phyloP scores from a whole-genome alignment of 371 early-diverging fungal species.

The Mortierella sp. region DNA sequence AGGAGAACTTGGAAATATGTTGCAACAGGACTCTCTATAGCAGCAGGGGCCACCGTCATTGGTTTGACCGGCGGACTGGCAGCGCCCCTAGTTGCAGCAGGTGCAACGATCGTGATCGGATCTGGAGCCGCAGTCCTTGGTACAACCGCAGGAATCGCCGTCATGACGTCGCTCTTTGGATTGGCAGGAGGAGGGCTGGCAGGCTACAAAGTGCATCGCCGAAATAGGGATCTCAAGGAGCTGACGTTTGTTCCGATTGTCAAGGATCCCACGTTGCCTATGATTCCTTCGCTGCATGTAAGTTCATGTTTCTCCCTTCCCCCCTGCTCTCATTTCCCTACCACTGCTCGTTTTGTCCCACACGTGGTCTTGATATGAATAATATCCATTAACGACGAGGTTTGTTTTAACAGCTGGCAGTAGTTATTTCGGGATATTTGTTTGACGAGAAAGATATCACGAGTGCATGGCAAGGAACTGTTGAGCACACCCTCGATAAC shows the following conservation, averaged over 20 bases:
- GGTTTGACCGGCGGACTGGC: slow-evolving; percentile 77
- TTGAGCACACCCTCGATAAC: slow-evolving; percentile 50
- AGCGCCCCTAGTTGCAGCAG: slow-evolving; percentile 70
- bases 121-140: slow-evolving; percentile 69
- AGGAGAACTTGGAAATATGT: slow-evolving; percentile 65
- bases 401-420: slow-evolving; percentile 56
- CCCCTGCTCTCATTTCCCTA: too few species aligned
- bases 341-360: too few species aligned
- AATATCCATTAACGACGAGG: too few species aligned
- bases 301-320: background rate
- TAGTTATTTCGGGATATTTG: slow-evolving; percentile 72
- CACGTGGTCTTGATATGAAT: too few species aligned
- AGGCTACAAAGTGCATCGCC: slow-evolving; percentile 49
- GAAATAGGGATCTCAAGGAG: slow-evolving; percentile 60
- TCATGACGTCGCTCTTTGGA: slow-evolving; percentile 74
- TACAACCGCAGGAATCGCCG: slow-evolving; percentile 70
- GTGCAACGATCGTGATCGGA: slow-evolving; percentile 59
- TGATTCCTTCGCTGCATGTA: slow-evolving; percentile 70
- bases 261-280: slow-evolving; percentile 62
- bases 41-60: slow-evolving; percentile 74
- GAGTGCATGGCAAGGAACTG: slow-evolving; percentile 63
- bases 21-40: slow-evolving; percentile 65
- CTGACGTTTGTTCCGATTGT: slow-evolving; percentile 69
- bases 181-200: slow-evolving; percentile 70
- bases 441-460: slow-evolving; percentile 53